phyloP scores from a whole-genome alignment of 305 asterid species.

The Fraxinus xanthoxyloides region DNA sequence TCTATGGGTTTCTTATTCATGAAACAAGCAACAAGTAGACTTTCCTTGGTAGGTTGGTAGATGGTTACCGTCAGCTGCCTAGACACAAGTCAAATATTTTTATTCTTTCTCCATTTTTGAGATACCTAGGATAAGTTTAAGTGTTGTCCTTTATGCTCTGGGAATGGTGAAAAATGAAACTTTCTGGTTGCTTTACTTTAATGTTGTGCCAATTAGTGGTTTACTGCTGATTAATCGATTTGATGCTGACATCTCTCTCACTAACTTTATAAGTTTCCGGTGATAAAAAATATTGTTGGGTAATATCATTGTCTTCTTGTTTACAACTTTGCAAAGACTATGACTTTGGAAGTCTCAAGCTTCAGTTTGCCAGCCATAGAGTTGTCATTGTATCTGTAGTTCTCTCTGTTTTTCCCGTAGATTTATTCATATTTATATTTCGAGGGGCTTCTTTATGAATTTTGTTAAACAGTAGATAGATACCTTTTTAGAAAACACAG shows the following conservation, averaged over 20 bases:
- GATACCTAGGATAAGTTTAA: neutral
- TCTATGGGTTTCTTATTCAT: neutral
- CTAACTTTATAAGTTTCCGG: neutral
- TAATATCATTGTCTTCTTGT: neutral
- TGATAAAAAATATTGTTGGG: neutral
- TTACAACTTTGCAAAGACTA: neutral
- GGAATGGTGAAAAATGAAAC: neutral
- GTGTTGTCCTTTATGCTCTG: neutral
- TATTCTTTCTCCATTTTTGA: neutral
- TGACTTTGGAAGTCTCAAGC: neutral
- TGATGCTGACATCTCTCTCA: neutral
- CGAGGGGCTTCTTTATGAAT: neutral
- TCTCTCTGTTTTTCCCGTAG: neutral
- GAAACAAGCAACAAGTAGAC: neutral
- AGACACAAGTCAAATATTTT: neutral
- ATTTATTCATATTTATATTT: neutral
- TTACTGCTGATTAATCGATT: neutral
- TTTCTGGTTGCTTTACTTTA: neutral
- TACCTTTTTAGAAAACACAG: neutral
- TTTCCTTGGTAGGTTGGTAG: neutral
- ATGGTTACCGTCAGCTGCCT: neutral
- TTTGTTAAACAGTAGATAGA: neutral
- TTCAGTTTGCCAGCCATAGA: neutral
- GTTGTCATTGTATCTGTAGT: neutral
- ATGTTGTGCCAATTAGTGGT: neutral